Evolutionary conservation across 495 filamentous ascomycete genomes (phyloP), one percentile per base, ranked within the genome.

Genomic region (Penicillium fimorum): DNA sequence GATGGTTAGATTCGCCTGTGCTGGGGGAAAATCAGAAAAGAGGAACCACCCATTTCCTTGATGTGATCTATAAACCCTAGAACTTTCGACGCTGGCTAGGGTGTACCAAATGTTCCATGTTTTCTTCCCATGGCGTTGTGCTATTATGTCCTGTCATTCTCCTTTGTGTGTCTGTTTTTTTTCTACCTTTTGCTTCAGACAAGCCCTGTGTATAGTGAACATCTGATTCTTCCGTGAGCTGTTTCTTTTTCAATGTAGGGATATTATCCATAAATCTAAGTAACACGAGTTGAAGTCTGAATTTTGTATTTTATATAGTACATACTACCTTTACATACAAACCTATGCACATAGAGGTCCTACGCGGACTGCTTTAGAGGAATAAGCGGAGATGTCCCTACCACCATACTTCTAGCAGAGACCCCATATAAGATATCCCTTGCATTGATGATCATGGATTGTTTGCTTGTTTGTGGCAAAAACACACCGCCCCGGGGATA

Each of bases 71-170:
- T 41, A 42, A 58, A 52, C 51, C 54, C 66, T 61, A 50, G 56
- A 64, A 47, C 62, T 57, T 56, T 53, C 47, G 47, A 57, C 41
- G 50, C 53, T 54, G 18, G 56, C 58, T 54, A 45, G 61, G 63
- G 66, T 66, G 64, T 69, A 69, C 61, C 59, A 66, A 65, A 59
- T 66, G 51, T 50, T 57, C 61, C 60, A 63, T 63, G 58, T 62
- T 66, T 66, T 62, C 61, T 64, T 64, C 63, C 57, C 63, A 69
- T 69, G 66, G 66, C 66, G 66, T 69, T 69, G 66, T 69, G 61
- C 53, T 64, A 64, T 69, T 66, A 69, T 69, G 58, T 64, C 59
- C 47, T 62, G 53, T 58, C 60, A 25, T 55, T 64, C 54, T 54
- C 56, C 55, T 64, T 62, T 66, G 66, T 69, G 56, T 66, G 53